phyloP scores from a whole-genome alignment of 1,284 basidiomycete genomes.

The Laetiporus sulphureus region DNA sequence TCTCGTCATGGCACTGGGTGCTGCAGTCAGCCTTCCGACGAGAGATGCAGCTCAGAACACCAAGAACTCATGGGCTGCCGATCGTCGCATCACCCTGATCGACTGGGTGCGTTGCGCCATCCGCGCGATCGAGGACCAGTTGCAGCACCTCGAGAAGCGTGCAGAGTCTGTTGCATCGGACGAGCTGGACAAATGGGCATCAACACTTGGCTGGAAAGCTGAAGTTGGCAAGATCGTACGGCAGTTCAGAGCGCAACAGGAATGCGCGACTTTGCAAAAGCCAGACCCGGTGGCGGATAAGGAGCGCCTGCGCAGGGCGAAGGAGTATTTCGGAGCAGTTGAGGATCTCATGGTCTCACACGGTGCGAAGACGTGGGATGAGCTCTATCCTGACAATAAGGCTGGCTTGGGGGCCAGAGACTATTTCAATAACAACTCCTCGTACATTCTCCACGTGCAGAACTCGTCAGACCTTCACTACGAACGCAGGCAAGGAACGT shows the following conservation, averaged over 20 bases:
- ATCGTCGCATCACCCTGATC: constrained; percentile 25
- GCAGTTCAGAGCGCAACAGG: constrained; percentile 1
- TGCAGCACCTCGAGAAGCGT: not conserved
- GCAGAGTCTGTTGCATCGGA: not conserved
- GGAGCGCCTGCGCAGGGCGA: constrained; percentile 17
- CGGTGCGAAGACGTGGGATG: not conserved
- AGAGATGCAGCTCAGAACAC: not conserved
- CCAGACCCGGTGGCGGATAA: not conserved
- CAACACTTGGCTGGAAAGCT: constrained; percentile 12
- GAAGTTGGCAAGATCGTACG: constrained; percentile 2
- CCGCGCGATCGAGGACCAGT: constrained; percentile 11
- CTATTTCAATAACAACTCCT: no score
- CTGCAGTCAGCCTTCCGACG: constrained; percentile 29
- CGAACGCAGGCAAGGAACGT: no score
- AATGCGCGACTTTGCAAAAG: not conserved
- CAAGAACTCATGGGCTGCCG: not conserved
- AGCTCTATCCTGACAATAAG: not conserved
- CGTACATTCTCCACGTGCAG: no score
- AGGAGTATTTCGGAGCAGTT: constrained; percentile 31
- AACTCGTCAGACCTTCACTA: no score
- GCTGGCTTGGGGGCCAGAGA: no score
- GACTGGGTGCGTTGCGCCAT: constrained; percentile 36
- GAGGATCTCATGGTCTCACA: constrained; percentile 17
- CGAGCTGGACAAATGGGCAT: not conserved
- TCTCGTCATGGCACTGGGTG: constrained; percentile 38